Conservation (phyloP, 352 stramenopile species). For the Pythium periplocum region DNA sequence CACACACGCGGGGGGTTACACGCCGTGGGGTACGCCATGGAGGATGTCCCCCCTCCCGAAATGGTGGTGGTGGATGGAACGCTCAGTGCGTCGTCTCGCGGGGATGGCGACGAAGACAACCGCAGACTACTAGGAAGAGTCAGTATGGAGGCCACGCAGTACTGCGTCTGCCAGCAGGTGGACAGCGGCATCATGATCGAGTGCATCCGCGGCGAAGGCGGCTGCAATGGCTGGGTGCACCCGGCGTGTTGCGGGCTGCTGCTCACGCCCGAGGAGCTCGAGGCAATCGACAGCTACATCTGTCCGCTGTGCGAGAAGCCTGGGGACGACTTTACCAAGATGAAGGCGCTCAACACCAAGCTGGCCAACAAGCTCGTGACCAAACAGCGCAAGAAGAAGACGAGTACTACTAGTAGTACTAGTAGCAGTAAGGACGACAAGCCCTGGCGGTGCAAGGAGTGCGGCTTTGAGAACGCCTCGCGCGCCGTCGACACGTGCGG, state of each 20-base stretch:
- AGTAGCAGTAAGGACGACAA: conserved; percentile 2
- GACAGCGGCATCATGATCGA: conserved; percentile 90
- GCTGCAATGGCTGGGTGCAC: conserved; percentile 91
- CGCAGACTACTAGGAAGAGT: no score
- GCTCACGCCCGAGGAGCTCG: conserved; percentile 80
- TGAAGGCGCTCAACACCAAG: conserved; percentile 70
- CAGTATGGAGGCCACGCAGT: conserved; percentile 29
- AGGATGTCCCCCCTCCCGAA: not conserved
- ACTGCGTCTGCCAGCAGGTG: conserved; percentile 82
- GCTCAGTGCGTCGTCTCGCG: no score
- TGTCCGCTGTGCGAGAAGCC: conserved; percentile 77
- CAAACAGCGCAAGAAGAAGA: conserved; percentile 35
- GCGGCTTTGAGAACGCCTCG: conserved; percentile 4
- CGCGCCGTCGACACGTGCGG: conserved; percentile 3
- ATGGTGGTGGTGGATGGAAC: not conserved
- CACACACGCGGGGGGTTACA: no score
- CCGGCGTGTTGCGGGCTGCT: conserved; percentile 83
- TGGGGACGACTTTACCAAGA: conserved; percentile 53
- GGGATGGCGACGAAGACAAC: no score
- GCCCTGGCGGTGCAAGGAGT: conserved; percentile 8
- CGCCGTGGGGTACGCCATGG: no score
- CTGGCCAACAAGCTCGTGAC: conserved; percentile 60
- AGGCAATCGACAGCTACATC: conserved; percentile 80
- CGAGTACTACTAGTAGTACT: conserved; percentile 10
- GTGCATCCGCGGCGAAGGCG: conserved; percentile 85